These are phyloP conservation scores for Penicillium ucsense DNA, from an alignment of 495 filamentous ascomycete genomes.

Conservation along the genomic window DNA sequence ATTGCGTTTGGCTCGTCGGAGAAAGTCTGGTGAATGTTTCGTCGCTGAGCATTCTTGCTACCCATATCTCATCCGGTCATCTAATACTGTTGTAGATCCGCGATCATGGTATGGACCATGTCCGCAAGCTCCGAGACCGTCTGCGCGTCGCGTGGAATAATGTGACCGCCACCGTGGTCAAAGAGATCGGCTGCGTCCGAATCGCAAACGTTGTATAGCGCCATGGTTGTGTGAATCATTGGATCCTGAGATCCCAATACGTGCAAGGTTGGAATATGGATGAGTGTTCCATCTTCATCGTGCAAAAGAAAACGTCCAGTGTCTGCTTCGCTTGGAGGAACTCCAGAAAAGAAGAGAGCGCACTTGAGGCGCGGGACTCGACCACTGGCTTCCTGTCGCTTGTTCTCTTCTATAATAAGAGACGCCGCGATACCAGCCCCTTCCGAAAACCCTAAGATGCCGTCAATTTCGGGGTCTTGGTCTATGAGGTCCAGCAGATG, in stretches of 20 bases:
- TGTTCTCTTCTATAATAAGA: slow-evolving; percentile 40
- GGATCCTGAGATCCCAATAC: slow-evolving; percentile 49
- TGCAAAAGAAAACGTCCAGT: slow-evolving; percentile 9
- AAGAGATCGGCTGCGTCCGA: slow-evolving; percentile 37
- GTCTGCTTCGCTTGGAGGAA: slow-evolving; percentile 41
- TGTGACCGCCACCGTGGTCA: slow-evolving; percentile 48
- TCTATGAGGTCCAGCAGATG: slow-evolving; percentile 15
- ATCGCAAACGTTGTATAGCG: slow-evolving; percentile 46
- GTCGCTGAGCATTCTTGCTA: too few species aligned
- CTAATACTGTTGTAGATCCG: not conserved
- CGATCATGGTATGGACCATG: slow-evolving; percentile 1
- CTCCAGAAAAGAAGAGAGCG: slow-evolving; percentile 45
- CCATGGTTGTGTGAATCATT: slow-evolving; percentile 40
- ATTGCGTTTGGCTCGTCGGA: too few species aligned
- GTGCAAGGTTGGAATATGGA: slow-evolving; percentile 46
- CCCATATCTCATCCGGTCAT: too few species aligned
- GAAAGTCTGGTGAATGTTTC: too few species aligned
- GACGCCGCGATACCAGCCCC: slow-evolving; percentile 50
- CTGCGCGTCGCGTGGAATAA: slow-evolving; percentile 40
- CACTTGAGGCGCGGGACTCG: slow-evolving; percentile 40
- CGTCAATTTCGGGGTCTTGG: slow-evolving; percentile 23
- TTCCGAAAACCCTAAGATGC: slow-evolving; percentile 51
- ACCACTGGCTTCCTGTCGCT: slow-evolving; percentile 24
- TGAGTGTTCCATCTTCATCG: slow-evolving; percentile 22
- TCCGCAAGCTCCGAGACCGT: slow-evolving; percentile 16